Conservation (phyloP, 805 yeast species). For the Candida anglica region DNA sequence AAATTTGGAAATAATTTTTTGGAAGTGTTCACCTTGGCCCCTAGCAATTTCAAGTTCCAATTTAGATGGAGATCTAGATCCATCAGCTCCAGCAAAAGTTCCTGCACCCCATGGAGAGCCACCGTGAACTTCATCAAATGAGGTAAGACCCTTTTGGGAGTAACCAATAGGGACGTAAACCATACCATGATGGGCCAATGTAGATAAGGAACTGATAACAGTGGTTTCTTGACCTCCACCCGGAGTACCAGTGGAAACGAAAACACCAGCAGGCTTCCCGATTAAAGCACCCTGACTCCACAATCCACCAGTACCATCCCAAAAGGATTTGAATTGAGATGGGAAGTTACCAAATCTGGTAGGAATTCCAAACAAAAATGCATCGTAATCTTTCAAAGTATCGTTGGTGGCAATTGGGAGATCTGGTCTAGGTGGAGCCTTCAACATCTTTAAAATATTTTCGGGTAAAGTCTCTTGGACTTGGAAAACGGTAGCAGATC, state of each 20-base stretch:
- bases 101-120: conserved; percentile 91
- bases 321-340: conserved; percentile 70
- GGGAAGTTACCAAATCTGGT: conserved; percentile 76
- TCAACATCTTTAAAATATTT: conserved; percentile 46
- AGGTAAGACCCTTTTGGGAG: conserved; percentile 48
- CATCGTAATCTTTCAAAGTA: conserved; percentile 61
- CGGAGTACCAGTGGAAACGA: conserved; percentile 65
- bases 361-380: conserved; percentile 73
- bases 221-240: conserved; percentile 83
- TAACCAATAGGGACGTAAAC: conserved; percentile 77
- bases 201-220: conserved; percentile 52
- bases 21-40: conserved; percentile 67
- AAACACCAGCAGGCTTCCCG: conserved; percentile 74
- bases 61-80: conserved; percentile 62
- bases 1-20: conserved; percentile 36
- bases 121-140: conserved; percentile 69
- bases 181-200: conserved; percentile 73
- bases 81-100: conserved; percentile 69
- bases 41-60: conserved; percentile 63
- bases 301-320: conserved; percentile 73
- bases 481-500: conserved; percentile 58
- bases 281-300: conserved; percentile 69
- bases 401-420: conserved; percentile 58
- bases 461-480: conserved; percentile 63
- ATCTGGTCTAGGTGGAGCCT: conserved; percentile 46